phyloP scores from a whole-genome alignment of 1,284 basidiomycete genomes.

The Thecaphora thlaspeos region DNA sequence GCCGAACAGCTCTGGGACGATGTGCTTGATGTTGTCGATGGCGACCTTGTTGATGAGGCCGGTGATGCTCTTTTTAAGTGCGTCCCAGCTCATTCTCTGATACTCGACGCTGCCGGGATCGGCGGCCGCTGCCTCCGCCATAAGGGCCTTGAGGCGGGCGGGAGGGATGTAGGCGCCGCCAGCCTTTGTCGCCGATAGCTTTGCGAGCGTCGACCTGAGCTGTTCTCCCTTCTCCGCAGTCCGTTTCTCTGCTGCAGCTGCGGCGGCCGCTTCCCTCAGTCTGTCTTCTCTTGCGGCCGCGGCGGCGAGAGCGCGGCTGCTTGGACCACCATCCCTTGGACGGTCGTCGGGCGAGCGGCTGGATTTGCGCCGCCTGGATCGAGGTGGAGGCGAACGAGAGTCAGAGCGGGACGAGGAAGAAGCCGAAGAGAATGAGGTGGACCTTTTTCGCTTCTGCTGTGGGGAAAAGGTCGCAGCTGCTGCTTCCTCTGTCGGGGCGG shows the following conservation, averaged over 20 bases:
- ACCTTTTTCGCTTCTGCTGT: constrained; percentile 1
- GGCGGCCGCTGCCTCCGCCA: constrained; percentile 72
- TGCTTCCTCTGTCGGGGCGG: not conserved
- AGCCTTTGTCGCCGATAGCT: constrained; percentile 63
- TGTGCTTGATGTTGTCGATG: constrained; percentile 90
- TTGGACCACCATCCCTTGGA: not conserved
- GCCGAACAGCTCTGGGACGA: constrained; percentile 73
- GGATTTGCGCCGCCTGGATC: constrained; percentile 13
- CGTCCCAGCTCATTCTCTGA: constrained; percentile 95
- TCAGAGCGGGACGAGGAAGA: constrained; percentile 14
- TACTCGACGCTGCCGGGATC: constrained; percentile 90
- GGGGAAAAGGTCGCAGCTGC: not conserved
- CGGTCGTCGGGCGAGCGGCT: constrained; percentile 9
- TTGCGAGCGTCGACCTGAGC: constrained; percentile 42
- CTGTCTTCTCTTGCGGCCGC: not conserved
- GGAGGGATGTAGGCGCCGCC: constrained; percentile 98
- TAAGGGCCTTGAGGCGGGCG: constrained; percentile 80
- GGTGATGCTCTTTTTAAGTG: constrained; percentile 93
- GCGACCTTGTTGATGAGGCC: constrained; percentile 93
- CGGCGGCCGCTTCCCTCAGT: constrained; percentile 11
- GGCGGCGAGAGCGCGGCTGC: constrained; percentile 7
- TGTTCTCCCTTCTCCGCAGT: constrained; percentile 31
- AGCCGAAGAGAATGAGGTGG: constrained; percentile 11
- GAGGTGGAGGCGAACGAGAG: constrained; percentile 21
- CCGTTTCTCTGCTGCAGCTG: constrained; percentile 4